phyloP scores from a whole-genome alignment of 73 alveolate genomes.

The Paramecium sonneborni region DNA sequence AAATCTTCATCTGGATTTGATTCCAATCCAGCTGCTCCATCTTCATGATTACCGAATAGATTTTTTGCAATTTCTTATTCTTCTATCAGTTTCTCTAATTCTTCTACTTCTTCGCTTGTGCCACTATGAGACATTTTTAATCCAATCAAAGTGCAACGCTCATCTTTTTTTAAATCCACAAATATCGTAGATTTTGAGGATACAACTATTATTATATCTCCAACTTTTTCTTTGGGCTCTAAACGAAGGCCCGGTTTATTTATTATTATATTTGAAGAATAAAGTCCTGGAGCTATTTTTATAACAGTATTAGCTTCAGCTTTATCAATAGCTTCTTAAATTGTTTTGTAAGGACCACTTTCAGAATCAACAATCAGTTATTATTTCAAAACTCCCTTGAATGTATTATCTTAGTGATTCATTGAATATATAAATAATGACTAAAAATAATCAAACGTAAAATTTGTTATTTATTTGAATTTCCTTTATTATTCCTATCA shows the following conservation, averaged over 20 bases:
- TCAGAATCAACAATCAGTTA: constrained; percentile 66
- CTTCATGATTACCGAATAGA: constrained; percentile 41
- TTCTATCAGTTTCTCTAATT: constrained; percentile 61
- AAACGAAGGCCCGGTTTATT: constrained; percentile 54
- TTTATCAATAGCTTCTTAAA: constrained; percentile 75
- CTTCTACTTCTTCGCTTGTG: constrained; percentile 64
- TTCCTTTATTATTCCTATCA: no score
- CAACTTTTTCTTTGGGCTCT: constrained; percentile 62
- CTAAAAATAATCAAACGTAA: background rate
- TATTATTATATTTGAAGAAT: constrained; percentile 38
- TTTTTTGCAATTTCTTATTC: constrained; percentile 70
- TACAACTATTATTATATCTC: constrained; percentile 63
- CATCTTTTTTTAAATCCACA: constrained; percentile 49
- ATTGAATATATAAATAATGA: background rate
- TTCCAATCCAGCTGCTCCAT: constrained; percentile 33
- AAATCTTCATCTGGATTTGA: constrained; percentile 59
- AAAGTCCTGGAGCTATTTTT: constrained; percentile 66
- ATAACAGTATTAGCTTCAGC: constrained; percentile 81
- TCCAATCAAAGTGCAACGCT: constrained; percentile 44
- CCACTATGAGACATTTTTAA: constrained; percentile 65
- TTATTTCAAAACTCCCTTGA: background rate
- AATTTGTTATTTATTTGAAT: no score
- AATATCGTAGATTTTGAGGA: constrained; percentile 48
- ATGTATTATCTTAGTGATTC: constrained; percentile 27
- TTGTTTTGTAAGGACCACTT: constrained; percentile 73